Evolutionary conservation across 2,329 filamentous ascomycete species (phyloP).

Genomic region (Diplodia intermedia): DNA sequence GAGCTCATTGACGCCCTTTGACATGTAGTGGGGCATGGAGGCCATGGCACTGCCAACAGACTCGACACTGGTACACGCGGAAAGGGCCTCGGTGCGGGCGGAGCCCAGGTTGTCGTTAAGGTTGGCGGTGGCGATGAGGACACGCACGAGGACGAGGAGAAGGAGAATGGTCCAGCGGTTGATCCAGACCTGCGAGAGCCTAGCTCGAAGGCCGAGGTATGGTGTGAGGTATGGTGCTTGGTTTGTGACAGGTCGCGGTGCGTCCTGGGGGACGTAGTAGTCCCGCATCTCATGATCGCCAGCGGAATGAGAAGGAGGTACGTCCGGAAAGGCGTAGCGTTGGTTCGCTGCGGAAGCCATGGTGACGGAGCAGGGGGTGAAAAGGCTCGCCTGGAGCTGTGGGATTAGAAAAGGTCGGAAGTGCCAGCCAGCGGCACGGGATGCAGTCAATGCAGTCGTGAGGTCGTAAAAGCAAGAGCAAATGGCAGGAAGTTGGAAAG

Average conservation of each 20-base stretch:
- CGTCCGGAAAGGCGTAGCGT: slow-evolving; percentile 61
- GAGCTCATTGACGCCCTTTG: slow-evolving; percentile 84
- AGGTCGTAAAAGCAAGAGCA: slow-evolving; percentile 24
- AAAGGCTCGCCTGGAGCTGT: slow-evolving; percentile 42
- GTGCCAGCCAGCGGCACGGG: slow-evolving; percentile 35
- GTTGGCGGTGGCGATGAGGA: slow-evolving; percentile 75
- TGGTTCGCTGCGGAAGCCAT: slow-evolving; percentile 61
- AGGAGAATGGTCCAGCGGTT: slow-evolving; percentile 96
- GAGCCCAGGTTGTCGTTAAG: slow-evolving; percentile 76
- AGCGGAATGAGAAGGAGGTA: slow-evolving; percentile 66
- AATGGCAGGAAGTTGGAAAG: slow-evolving; percentile 38
- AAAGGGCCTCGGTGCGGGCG: slow-evolving; percentile 81
- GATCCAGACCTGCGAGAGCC: slow-evolving; percentile 95
- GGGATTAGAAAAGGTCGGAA: slow-evolving; percentile 42
- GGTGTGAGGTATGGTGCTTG: slow-evolving; percentile 79
- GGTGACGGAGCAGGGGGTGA: slow-evolving; percentile 40
- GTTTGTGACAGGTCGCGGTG: slow-evolving; percentile 63
- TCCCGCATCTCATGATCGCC: slow-evolving; percentile 67
- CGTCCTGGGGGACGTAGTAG: slow-evolving; percentile 63
- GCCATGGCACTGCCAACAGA: slow-evolving; percentile 94
- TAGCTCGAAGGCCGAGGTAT: slow-evolving; percentile 87
- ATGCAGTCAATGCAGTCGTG: slow-evolving; percentile 29
- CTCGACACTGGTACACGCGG: slow-evolving; percentile 90
- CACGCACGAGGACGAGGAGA: slow-evolving; percentile 80
- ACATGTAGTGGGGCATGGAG: slow-evolving; percentile 96